phyloP scores from a whole-genome alignment of 2,329 filamentous ascomycete genomes.

The Beauveria asiatica region DNA sequence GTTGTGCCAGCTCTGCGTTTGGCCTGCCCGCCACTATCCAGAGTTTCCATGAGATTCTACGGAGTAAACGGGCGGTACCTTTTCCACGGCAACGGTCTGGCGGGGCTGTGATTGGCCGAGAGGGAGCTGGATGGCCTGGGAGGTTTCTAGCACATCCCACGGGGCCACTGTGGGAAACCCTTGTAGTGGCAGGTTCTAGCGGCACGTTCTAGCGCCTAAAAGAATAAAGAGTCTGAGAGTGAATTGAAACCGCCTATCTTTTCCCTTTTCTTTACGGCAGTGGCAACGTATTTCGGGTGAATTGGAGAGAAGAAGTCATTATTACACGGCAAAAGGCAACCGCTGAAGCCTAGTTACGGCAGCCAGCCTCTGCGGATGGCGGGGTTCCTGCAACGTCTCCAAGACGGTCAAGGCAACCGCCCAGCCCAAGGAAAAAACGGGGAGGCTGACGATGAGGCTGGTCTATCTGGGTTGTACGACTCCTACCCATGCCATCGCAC shows the following conservation, averaged over 20 bases:
- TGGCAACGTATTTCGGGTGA: background rate
- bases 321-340: background rate
- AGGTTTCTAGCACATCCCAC: conserved; percentile 7
- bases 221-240: background rate
- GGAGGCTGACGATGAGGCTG: conserved; percentile 1
- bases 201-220: background rate
- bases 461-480: background rate
- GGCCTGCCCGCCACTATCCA: conserved; percentile 20
- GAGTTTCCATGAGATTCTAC: conserved; percentile 40
- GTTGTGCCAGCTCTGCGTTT: conserved; percentile 16
- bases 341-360: background rate
- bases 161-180: background rate
- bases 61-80: conserved; percentile 20
- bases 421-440: background rate
- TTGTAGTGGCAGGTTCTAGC: background rate
- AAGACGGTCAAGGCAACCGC: background rate
- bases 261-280: background rate
- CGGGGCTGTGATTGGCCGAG: conserved; percentile 14
- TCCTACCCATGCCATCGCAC: background rate
- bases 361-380: background rate
- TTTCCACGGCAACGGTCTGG: conserved; percentile 18
- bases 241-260: background rate
- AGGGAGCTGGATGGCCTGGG: background rate
- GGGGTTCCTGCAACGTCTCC: background rate
- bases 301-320: background rate